Conservation (phyloP, 2,329 filamentous ascomycete species). For the Colletotrichum lini region DNA sequence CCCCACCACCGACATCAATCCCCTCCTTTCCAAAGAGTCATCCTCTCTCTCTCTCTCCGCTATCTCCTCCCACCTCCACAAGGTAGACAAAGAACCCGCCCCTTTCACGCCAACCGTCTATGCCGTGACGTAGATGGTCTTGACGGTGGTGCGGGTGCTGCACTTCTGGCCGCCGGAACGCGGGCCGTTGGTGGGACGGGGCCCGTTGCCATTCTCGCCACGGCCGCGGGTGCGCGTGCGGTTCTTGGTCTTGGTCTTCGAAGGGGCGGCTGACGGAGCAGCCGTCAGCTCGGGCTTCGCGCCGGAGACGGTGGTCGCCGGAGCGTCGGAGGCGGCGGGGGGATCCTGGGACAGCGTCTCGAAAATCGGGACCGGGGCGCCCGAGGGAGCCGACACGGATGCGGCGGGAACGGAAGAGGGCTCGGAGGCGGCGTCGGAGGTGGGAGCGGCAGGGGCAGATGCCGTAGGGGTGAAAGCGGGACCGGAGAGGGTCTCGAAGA, state of each 20-base stretch:
- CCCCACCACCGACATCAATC: neutral
- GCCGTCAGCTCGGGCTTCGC: neutral
- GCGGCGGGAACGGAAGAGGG: neutral
- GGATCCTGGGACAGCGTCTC: neutral
- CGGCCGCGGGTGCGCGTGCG: constrained; percentile 7
- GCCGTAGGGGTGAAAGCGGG: constrained; percentile 18
- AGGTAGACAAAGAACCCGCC: too few relatives aligned
- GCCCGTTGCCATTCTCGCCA: neutral
- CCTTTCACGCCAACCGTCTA: neutral
- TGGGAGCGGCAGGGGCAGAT: neutral
- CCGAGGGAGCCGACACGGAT: constrained; percentile 16
- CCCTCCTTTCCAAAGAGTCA: neutral
- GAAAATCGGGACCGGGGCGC: neutral
- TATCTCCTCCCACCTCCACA: neutral
- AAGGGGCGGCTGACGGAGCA: too few relatives aligned
- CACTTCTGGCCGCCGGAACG: neutral
- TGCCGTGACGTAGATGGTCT: constrained; percentile 30
- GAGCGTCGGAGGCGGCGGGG: constrained; percentile 3
- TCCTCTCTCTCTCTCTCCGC: neutral
- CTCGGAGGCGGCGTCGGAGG: neutral
- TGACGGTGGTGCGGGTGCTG: constrained; percentile 18
- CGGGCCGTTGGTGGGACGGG: constrained; percentile 14
- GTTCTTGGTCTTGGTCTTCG: too few relatives aligned
- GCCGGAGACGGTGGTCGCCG: neutral
- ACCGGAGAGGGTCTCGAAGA: constrained; percentile 27